Conservation (phyloP, 495 filamentous ascomycete genomes). For the Chaetomium fimeti region DNA sequence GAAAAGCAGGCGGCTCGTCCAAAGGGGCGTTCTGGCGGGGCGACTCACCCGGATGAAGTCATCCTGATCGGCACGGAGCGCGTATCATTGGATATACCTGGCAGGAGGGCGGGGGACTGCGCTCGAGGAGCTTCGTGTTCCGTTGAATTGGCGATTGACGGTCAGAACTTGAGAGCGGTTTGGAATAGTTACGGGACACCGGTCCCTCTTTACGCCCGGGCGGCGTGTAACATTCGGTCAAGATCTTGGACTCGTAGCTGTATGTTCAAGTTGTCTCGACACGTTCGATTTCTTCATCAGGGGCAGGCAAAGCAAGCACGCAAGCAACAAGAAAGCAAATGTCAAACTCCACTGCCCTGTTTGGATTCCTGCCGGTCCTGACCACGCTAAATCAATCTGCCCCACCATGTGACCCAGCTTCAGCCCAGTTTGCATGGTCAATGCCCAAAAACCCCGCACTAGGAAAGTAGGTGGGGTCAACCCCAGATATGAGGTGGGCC, state of each 20-base stretch:
- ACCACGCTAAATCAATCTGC: conserved; percentile 10
- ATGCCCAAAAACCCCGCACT: conserved; percentile 25
- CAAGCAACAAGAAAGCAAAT: background rate
- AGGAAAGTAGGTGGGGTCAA: conserved; percentile 14
- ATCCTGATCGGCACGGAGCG: conserved; percentile 29
- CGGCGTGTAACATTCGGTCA: background rate
- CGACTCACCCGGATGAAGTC: conserved; percentile 39
- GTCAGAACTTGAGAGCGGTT: background rate
- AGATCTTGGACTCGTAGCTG: background rate
- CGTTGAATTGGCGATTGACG: background rate
- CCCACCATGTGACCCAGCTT: conserved; percentile 24
- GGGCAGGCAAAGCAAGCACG: background rate
- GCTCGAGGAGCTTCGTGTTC: background rate
- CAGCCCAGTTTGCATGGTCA: conserved; percentile 21
- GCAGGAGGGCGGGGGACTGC: background rate
- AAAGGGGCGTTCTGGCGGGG: background rate
- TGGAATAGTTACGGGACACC: background rate
- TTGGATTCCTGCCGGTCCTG: conserved; percentile 8
- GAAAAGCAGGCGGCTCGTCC: background rate
- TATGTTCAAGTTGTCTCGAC: background rate
- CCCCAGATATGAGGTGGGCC: conserved; percentile 15
- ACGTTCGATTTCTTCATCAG: background rate
- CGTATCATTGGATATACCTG: conserved; percentile 22
- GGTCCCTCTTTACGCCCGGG: background rate
- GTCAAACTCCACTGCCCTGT: background rate